phyloP scores from a whole-genome alignment of 805 yeast species.

The Suhomyces faveliae region DNA sequence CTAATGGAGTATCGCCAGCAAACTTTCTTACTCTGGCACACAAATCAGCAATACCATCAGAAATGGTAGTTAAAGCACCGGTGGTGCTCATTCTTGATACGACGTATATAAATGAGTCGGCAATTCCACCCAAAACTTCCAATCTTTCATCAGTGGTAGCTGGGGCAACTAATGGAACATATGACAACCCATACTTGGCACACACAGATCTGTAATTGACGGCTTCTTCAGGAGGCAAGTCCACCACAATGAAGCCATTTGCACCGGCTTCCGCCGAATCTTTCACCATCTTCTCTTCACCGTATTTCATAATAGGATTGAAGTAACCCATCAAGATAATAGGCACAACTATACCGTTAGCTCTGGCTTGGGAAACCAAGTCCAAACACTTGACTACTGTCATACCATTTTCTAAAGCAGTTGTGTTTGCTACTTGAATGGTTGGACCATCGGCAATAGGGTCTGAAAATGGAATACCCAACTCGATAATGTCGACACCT shows the following conservation, averaged over 20 bases:
- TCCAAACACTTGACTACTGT: constrained; percentile 69
- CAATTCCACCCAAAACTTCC: constrained; percentile 71
- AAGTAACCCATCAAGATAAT: constrained; percentile 95
- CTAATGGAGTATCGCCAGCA: constrained; percentile 67
- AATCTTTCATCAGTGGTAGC: constrained; percentile 91
- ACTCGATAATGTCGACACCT: constrained; percentile 92
- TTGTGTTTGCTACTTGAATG: constrained; percentile 82
- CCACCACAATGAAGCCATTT: constrained; percentile 91
- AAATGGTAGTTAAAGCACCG: constrained; percentile 74
- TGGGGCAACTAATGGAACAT: constrained; percentile 95
- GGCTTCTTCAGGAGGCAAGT: constrained; percentile 98
- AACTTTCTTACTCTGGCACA: constrained; percentile 72
- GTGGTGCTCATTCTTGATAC: constrained; percentile 98
- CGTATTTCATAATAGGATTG: constrained; percentile 87
- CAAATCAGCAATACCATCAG: constrained; percentile 60
- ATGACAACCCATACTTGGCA: constrained; percentile 65
- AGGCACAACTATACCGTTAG: constrained; percentile 82
- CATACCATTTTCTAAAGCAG: constrained; percentile 82
- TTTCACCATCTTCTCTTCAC: constrained; percentile 77
- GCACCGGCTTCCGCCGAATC: constrained; percentile 90
- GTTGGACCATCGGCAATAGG: constrained; percentile 99
- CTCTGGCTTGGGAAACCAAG: constrained; percentile 71
- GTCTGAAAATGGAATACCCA: constrained; percentile 95
- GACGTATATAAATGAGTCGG: constrained; percentile 94
- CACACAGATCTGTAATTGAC: constrained; percentile 77